A percentile compares a stretch with the other conserved stretches of the same genome.
These are phyloP conservation scores for Amphichorda felina DNA, from an alignment of 2,329 filamentous ascomycete species.

Conservation along the genomic window DNA sequence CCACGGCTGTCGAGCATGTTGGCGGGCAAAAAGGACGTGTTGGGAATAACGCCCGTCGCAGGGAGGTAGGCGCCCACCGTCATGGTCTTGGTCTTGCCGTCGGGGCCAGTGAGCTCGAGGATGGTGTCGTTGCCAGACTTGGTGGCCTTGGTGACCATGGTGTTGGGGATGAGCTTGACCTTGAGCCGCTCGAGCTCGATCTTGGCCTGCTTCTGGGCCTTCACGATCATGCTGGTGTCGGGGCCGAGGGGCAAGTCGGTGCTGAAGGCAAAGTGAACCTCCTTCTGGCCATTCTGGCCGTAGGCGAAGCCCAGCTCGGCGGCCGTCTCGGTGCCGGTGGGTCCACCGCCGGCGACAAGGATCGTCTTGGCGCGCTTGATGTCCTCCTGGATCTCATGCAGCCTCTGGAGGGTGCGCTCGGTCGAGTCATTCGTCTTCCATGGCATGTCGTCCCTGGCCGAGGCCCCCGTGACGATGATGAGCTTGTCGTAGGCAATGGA, in stretches of 20 bases:
- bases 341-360: slow-evolving; percentile 38
- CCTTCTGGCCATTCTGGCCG: slow-evolving; percentile 27
- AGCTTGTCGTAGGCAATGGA: slow-evolving; percentile 37
- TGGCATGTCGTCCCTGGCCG: slow-evolving; percentile 28
- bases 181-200: slow-evolving; percentile 29
- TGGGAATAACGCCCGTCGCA: slow-evolving; percentile 29
- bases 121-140: slow-evolving; percentile 12
- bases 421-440: slow-evolving; percentile 35
- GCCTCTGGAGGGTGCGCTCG: slow-evolving; percentile 23
- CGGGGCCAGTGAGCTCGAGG: slow-evolving; percentile 18
- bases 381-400: slow-evolving; percentile 19
- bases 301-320: slow-evolving; percentile 39
- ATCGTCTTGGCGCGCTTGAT: slow-evolving; percentile 32
- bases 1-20: slow-evolving; percentile 19
- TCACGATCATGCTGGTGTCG: slow-evolving; percentile 20
- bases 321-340: slow-evolving; percentile 36
- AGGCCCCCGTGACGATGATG: slow-evolving; percentile 41
- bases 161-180: slow-evolving; percentile 26
- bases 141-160: slow-evolving; percentile 19
- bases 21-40: slow-evolving; percentile 29
- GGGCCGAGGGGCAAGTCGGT: slow-evolving; percentile 24
- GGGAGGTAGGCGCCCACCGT: slow-evolving; percentile 33
- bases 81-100: slow-evolving; percentile 23
- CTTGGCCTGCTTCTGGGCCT: slow-evolving; percentile 23
- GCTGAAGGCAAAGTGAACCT: slow-evolving; percentile 29